A percentile compares a stretch with the other conserved stretches of the same genome.
These are phyloP conservation scores for Pyrrhoderma lamaoense DNA, from an alignment of 1,284 basidiomycete species.

Conservation along the genomic window DNA sequence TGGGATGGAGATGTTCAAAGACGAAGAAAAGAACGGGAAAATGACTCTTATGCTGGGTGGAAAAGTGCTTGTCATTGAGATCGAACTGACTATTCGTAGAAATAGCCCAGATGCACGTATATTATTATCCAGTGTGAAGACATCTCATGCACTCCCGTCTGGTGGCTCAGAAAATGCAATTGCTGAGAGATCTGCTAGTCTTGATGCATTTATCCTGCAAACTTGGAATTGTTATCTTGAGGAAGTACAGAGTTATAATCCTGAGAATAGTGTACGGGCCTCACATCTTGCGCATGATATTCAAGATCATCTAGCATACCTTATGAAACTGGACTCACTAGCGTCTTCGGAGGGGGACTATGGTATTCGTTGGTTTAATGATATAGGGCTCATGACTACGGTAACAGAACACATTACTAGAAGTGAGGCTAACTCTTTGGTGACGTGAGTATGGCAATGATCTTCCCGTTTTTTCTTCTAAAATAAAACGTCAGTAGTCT, in stretches of 20 bases:
- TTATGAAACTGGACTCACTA: constrained; percentile 62
- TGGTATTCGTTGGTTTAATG: constrained; percentile 68
- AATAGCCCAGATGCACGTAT: constrained; percentile 30
- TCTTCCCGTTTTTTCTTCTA: neutral
- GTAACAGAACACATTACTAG: constrained; percentile 43
- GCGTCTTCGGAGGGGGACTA: constrained; percentile 50
- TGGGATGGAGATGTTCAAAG: constrained; percentile 41
- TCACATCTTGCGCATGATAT: constrained; percentile 41
- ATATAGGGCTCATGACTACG: constrained; percentile 46
- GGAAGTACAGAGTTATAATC: constrained; percentile 53
- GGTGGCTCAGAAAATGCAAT: constrained; percentile 29
- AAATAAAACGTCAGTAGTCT: neutral
- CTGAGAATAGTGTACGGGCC: constrained; percentile 43
- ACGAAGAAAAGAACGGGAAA: constrained; percentile 41
- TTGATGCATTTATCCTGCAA: constrained; percentile 55
- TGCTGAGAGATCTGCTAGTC: constrained; percentile 42
- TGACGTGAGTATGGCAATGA: constrained; percentile 36
- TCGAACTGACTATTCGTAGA: constrained; percentile 46
- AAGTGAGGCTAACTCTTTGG: constrained; percentile 45
- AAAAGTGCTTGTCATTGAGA: constrained; percentile 69
- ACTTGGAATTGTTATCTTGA: constrained; percentile 47
- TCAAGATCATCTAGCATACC: constrained; percentile 53
- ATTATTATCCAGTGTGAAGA: constrained; percentile 50
- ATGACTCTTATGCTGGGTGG: constrained; percentile 60
- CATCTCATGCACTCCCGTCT: constrained; percentile 60